Evolutionary conservation across 306 rosid species (phyloP), one percentile per base, ranked within the genome.

Genomic region (Glycine tomentella): DNA sequence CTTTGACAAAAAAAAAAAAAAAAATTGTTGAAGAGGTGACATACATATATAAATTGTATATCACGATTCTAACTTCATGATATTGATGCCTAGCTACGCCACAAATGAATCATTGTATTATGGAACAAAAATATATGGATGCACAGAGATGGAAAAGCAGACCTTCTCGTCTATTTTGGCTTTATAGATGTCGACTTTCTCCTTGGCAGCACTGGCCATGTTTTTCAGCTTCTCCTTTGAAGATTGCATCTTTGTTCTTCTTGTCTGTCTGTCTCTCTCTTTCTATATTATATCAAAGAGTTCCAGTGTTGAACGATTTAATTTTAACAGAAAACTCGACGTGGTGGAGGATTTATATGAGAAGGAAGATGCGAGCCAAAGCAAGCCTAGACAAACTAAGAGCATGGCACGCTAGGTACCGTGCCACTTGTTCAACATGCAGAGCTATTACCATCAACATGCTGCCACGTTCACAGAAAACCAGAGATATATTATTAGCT

Each of bases 161-260:
- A 89, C 97, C 90, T 87, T 90, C 59, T 89, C 93, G 33, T 90
- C 89, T 9, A 76, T 61, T 82, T 90, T 89, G 78, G 97, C 91
- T 85, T 84, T 86, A 59, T 80, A 87, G 36, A 73, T 69, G 78
- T 79, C 87, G 1, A 67, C 55, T 4, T 86, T 85, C 63, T 86
- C 86, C 84, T 90, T 90, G 66, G 91, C 88, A 61, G 90, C 91
- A 38, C 89, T 82, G 8, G 92, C 90, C 80, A 85, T 36, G 73
- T 90, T 89, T 78, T 88, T 82, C 12, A 87, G 65, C 81, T 89
- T 90, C 86, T 89, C 95, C 86, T 76, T 89, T 46, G 92, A 51
- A 45, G 93, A 75, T 11, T 90, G 87, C 97, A 87, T 90, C 16
- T 12, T 4, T 34, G 2, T 69, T 3, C 31, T 5, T n/a, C n/a